Evolutionary conservation across 495 filamentous ascomycete species (phyloP), one percentile per base, ranked within the genome.

Genomic region (Ramalina peruviana): DNA sequence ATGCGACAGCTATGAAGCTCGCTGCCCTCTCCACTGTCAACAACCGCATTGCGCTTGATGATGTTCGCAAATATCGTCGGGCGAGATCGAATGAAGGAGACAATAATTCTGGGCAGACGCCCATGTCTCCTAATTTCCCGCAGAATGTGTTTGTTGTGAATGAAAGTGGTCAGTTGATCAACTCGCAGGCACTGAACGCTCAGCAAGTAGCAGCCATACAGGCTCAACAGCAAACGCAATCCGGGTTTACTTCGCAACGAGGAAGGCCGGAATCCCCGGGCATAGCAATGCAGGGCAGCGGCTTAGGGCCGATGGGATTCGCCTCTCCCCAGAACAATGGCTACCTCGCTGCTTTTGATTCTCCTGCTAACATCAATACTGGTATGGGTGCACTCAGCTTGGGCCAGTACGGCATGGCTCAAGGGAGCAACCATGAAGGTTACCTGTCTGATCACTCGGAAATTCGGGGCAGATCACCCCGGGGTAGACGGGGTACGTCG

Each of bases 1-100:
- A 97, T 62, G 93, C 92, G 9, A 97, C 92, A 10, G 92, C 92
- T 15, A 98, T 98, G 92, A 98, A 97, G 66, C 76, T 98, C 39
- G 92, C 92, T 48, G 92, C 92, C 17, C 70, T 98, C 36, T 96
- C 90, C 11, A 98, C 92, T 4, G 92, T 98, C 49, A 97, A 96
- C 68, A 97, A 97, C 65, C 85, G 92, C 17, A 95, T 98, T 60
- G 90, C 94, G 36, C 73, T 98, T 52, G 92, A 98, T 54, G 89
- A 96, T 65, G 88, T 87, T 45, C 85, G 87, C 53, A 94, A 94
- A 64, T 96, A 89, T 64, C 86, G 89, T 44, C 81, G 89, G 50
- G 81, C 86, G 60, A 81, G 90, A 51, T 95, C 88, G 51, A 88
- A 89, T 55, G 92, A 94, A 55, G 85, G 83, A 23, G 79, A 86